Base-by-base conservation (phyloP, 2,329 filamentous ascomycete species). In the Beauveria australis region DNA sequence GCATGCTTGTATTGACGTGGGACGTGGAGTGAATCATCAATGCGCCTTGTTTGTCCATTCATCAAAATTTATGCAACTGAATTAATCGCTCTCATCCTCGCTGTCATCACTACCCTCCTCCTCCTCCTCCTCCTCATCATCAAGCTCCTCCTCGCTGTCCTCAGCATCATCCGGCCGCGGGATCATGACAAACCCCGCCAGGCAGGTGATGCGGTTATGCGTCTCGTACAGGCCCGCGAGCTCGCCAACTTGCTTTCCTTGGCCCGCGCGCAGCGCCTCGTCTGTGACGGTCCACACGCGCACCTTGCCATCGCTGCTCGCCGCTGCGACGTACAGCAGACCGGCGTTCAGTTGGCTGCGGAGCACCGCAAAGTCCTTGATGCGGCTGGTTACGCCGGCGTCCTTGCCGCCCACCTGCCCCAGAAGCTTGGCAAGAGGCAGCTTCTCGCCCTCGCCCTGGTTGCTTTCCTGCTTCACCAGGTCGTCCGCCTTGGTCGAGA, bases 281-380 rank as follows among this genome's bases (percentile, higher is more conserved):
- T 69, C 65, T 59, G 68, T 69, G 40, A 95, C 66, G 63, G 75
- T 81, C 89, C 92, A 97, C 18, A 96, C 68, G 55, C 91, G 84
- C n/a, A 97, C 76, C 54, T 85, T 83, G 37, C 94, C 94, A 67
- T 97, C 91, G 70, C 92, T 97, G 74, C 90, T 88, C 7, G 83
- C 92, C 7, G 91, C 86, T 5, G 91, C 79, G 47, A 96, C 73
- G 63, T 89, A 77, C 61, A 80, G 63, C 70, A 76, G 68, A 61
- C 73, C 68, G 61, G 73, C 65, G 64, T 76, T 71, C 24, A 71
- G 68, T 47, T 72, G 68, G 44, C 75, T 72, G 55, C 74, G 72
- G 53, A 94, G 67, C 40, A 92, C 75, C 62, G 86, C 82, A 72
- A 97, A 97, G 70, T 96, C 92, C 76, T 97, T 99, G 72, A 97